Conservation (phyloP, 306 rosid species). For the Rubus parviflorus region DNA sequence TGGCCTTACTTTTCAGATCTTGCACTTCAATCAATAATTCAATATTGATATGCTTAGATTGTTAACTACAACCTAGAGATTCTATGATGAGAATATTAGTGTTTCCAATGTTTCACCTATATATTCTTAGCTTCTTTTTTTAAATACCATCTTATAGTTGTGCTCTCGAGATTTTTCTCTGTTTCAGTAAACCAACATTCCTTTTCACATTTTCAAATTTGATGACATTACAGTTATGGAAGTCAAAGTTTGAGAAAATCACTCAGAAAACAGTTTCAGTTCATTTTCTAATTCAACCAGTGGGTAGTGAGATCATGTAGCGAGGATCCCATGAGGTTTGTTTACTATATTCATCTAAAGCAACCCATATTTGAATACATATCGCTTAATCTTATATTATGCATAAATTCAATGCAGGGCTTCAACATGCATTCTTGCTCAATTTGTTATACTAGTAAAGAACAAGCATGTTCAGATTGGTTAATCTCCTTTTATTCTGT, state of each 20-base stretch:
- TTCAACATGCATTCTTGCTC: conserved; percentile 29
- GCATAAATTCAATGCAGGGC: conserved; percentile 39
- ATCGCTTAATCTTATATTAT: conserved; percentile 6
- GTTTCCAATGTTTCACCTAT: neutral
- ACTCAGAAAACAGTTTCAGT: conserved; percentile 60
- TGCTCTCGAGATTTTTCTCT: neutral
- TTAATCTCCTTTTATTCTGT: neutral
- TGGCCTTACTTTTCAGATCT: neutral
- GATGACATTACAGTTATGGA: conserved; percentile 57
- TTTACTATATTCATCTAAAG: conserved; percentile 19
- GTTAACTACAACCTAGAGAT: neutral
- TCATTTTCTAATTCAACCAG: conserved; percentile 76
- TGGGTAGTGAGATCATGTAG: conserved; percentile 92
- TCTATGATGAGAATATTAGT: neutral
- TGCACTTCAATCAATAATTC: neutral
- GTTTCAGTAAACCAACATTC: conserved; percentile 8
- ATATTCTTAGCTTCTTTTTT: neutral
- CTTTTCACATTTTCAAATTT: conserved; percentile 7
- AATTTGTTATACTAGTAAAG: conserved; percentile 25
- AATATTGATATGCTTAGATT: neutral
- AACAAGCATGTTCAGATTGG: conserved; percentile 28
- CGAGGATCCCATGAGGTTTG: conserved; percentile 41
- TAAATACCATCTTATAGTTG: neutral
- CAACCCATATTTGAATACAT: neutral
- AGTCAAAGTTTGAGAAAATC: conserved; percentile 65